Evolutionary conservation across 352 stramenopile species (phyloP), one percentile per base, ranked within the genome.

Genomic region (Phytophthora litchii): DNA sequence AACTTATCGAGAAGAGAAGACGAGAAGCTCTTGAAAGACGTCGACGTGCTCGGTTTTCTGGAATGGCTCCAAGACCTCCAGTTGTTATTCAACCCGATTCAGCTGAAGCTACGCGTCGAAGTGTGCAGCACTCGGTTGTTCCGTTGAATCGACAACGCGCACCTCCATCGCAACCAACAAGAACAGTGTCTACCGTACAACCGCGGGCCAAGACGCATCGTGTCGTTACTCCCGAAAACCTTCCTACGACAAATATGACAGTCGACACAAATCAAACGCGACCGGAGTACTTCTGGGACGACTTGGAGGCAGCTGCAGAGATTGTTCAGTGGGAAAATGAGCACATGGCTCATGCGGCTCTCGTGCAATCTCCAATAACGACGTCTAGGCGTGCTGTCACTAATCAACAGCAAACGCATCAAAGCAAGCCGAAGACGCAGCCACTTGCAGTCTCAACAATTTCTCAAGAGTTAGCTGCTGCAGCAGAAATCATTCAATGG

Each of bases 1-100:
- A 74, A 14, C 57, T 80, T 21, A 77, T 93, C 11, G 82, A 93
- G 60, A 42, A 58, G 8, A 77, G 75, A 29, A 72, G 86, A 23
- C 70, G 54, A 17, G 72, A 87, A 44, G 83, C 83, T n/a, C 59
- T 95, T 16, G 74, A 86, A 47, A 79, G 80, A 44, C 65, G 80
- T 25, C 72, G 76, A 62, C 69, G 67, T 13, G 25, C 41, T 6
- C 32, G 52, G 16, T 29, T 59, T 37, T 38, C 20, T 53, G 38
- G 1, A 19, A 11, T 25, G 13, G 11, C 1, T 32, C 29, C 19
- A n/a, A 23, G 36, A n/a, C 12, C 52, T 48, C 38, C 40, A 37
- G 25, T 8, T 46, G 47, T 61, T 0, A 54, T 61, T 21, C 48
- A 42, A 42, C 8, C 37, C 11, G 25, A 62, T 36, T 10, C 9